These are phyloP conservation scores for Microstroma glucosiphilum DNA, from an alignment of 1,284 basidiomycete genomes.

Conservation along the genomic window DNA sequence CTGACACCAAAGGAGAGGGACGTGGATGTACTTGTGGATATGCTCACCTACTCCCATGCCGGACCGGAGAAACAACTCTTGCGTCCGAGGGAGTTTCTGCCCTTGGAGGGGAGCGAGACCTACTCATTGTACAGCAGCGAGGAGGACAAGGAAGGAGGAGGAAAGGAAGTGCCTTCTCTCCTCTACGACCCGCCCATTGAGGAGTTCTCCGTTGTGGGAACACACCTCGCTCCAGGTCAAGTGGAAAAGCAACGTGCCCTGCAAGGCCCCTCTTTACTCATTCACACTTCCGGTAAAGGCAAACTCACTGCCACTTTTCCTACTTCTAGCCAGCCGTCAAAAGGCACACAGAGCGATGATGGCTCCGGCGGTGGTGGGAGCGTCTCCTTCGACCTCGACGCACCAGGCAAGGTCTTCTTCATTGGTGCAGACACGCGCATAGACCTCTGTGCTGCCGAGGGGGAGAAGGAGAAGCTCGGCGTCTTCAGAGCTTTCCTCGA, in stretches of 20 bases:
- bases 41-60: constrained; percentile 75
- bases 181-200: constrained; percentile 92
- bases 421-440: constrained; percentile 60
- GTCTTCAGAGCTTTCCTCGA: constrained; percentile 11
- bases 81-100: constrained; percentile 58
- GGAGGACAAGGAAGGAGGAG: constrained; percentile 21
- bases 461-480: not conserved
- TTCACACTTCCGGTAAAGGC: constrained; percentile 70
- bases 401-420: constrained; percentile 71
- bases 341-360: not conserved
- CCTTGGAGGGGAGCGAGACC: constrained; percentile 20
- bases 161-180: constrained; percentile 14
- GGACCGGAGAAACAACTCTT: constrained; percentile 59
- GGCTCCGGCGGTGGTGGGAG: not conserved
- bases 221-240: constrained; percentile 56
- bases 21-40: constrained; percentile 76
- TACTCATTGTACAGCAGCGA: constrained; percentile 17
- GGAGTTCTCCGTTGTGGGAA: constrained; percentile 80
- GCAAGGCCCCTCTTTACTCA: constrained; percentile 75
- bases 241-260: constrained; percentile 61
- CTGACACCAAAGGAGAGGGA: constrained; percentile 94
- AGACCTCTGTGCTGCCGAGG: not conserved
- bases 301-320: constrained; percentile 23
- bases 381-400: constrained; percentile 7
- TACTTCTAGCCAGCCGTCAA: not conserved